Evolutionary conservation across 106 monocot genomes (phyloP), one percentile per base, ranked within the genome.

Genomic region (Platanthera zijinensis): DNA sequence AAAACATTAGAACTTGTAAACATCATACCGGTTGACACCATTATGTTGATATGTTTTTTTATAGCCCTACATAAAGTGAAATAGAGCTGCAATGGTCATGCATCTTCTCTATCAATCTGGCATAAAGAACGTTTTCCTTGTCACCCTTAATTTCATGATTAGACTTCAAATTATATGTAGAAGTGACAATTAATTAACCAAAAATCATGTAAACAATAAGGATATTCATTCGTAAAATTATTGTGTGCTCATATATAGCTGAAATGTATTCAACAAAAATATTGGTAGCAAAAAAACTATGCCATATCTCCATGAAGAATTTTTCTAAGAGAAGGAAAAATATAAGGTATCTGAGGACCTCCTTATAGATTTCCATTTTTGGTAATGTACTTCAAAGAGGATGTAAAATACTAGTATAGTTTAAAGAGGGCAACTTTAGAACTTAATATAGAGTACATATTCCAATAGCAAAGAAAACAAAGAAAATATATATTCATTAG

Each of bases 381-480:
- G 25, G 25, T 32, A 9, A 66, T 32, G 32, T 3, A 11, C 0
- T 11, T 1, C 66, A 66, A 10, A 4, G 66, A 66, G 66, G 39
- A 39, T 39, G 39, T 10, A 66, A 66, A 18, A 30, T 66, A 30
- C 66, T 30, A 66, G 12, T 66, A 66, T 66, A 66, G 12, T 32
- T 66, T 66, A 19, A n/a, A 66, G 18, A 30, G 25, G 2, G 5
- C 32, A 66, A 66, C n/a, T 66, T 66, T 57, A 75, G 13, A 56
- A 8, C 15, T 30, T 50, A 75, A 56, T 56, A 6, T n/a, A 39
- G 10, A 69, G 18, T 49, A 28, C 15, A 57, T 46, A 32, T 32
- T 66, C 4, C 66, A 66, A 66, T 66, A 39, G 32, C 25, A 66
- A 66, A 62, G 45, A 28, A 62, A 6, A 48, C 52, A 83, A 74